Conservation (phyloP, 768 basidiomycete species). For the Boletus rex-veris region DNA sequence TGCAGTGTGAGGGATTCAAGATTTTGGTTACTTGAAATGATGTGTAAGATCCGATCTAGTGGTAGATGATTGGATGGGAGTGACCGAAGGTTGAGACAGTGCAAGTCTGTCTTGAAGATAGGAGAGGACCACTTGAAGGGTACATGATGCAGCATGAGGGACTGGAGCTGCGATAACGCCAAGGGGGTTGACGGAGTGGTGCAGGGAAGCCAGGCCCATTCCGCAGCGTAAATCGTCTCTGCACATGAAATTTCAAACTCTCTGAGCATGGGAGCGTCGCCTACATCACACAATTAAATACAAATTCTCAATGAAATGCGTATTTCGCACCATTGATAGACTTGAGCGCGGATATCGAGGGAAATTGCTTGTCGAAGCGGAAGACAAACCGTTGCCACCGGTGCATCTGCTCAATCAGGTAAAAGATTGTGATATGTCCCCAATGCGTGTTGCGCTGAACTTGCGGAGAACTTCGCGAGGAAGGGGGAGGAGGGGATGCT, state of each 20-base stretch:
- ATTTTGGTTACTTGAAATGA: constrained; percentile 53
- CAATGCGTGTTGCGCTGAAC: constrained; percentile 58
- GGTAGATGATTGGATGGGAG: constrained; percentile 62
- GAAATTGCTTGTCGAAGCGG: constrained; percentile 72
- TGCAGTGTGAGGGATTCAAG: constrained; percentile 58
- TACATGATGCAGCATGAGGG: constrained; percentile 64
- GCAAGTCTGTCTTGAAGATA: constrained; percentile 58
- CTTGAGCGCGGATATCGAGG: constrained; percentile 70
- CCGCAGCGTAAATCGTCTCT: constrained; percentile 54
- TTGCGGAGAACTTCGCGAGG: constrained; percentile 28
- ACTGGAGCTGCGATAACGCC: constrained; percentile 46
- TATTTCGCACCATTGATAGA: constrained; percentile 58
- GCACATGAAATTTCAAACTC: constrained; percentile 79
- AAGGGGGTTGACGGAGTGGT: constrained; percentile 32
- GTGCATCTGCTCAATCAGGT: constrained; percentile 75
- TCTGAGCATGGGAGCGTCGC: constrained; percentile 65
- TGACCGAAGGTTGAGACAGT: constrained; percentile 58
- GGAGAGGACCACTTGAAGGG: constrained; percentile 80
- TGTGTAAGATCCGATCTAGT: constrained; percentile 65
- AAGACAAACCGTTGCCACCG: constrained; percentile 82
- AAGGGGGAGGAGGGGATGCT: constrained; percentile 28
- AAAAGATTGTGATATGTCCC: constrained; percentile 79
- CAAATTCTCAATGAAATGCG: background rate
- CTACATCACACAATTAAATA: constrained; percentile 33
- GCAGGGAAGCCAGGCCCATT: constrained; percentile 77